These are phyloP conservation scores for Penicillium herquei DNA, from an alignment of 495 filamentous ascomycete genomes.

Conservation along the genomic window DNA sequence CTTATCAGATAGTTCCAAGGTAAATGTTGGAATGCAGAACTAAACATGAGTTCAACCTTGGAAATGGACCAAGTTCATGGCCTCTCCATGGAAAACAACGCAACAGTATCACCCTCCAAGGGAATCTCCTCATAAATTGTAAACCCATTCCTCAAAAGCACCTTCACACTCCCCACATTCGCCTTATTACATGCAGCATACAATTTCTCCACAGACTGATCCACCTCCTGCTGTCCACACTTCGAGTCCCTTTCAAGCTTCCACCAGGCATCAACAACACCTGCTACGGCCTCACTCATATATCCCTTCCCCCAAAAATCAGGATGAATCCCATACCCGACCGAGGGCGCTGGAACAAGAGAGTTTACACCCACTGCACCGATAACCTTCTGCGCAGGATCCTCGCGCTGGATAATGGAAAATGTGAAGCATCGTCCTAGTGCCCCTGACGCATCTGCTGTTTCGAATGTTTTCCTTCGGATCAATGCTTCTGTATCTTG, in stretches of 20 bases:
- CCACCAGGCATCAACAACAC: slow-evolving; percentile 24
- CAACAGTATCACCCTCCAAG: slow-evolving; percentile 18
- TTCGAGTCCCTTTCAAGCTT: slow-evolving; percentile 12
- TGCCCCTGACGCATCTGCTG: slow-evolving; percentile 26
- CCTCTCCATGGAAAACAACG: slow-evolving; percentile 11
- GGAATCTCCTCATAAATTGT: slow-evolving; percentile 10
- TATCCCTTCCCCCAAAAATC: slow-evolving; percentile 24
- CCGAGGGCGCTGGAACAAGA: slow-evolving; percentile 24
- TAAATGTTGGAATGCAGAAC: too few species aligned
- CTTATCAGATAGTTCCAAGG: too few species aligned
- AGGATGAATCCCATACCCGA: slow-evolving; percentile 29
- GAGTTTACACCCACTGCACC: slow-evolving; percentile 23
- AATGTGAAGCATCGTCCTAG: slow-evolving; percentile 23
- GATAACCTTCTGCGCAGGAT: slow-evolving; percentile 18
- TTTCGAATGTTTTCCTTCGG: slow-evolving; percentile 17
- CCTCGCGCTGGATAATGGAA: slow-evolving; percentile 12
- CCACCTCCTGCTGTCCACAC: too few species aligned
- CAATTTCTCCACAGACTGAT: slow-evolving; percentile 11
- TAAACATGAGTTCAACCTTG: neutral
- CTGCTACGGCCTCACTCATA: slow-evolving; percentile 21
- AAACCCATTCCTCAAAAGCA: slow-evolving; percentile 23
- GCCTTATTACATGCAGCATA: slow-evolving; percentile 23
- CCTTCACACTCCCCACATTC: slow-evolving; percentile 24
- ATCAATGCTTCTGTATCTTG: slow-evolving; percentile 22
- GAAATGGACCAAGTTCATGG: neutral